Conservation (phyloP, 169 alveolate species). For the Babesia sp. region DNA sequence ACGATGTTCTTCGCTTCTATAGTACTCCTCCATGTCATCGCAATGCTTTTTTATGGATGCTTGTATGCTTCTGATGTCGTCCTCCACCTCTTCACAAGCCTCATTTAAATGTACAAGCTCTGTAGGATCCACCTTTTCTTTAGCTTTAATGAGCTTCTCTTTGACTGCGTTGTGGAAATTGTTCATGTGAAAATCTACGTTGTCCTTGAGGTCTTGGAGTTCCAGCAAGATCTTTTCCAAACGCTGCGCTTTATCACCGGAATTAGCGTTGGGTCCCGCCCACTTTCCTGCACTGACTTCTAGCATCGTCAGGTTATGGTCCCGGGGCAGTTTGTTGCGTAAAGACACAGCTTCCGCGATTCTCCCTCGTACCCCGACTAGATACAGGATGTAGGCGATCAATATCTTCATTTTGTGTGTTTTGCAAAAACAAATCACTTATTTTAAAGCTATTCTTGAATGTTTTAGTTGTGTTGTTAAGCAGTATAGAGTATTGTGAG, state of each 20-base stretch:
- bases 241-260: not conserved
- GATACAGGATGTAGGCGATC: not conserved
- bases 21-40: conserved; percentile 18
- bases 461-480: not conserved
- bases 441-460: not conserved
- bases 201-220: conserved; percentile 57
- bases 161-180: conserved; percentile 25
- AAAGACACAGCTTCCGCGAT: not conserved
- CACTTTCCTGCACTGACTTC: conserved; percentile 14
- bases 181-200: conserved; percentile 53
- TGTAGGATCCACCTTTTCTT: conserved; percentile 31
- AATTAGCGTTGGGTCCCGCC: conserved; percentile 21
- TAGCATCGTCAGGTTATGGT: not conserved
- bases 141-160: conserved; percentile 2
- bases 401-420: not conserved
- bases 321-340: not conserved
- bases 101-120: conserved; percentile 25
- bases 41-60: conserved; percentile 46
- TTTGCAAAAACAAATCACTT: not conserved
- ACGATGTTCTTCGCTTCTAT: not conserved
- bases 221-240: conserved; percentile 14
- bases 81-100: conserved; percentile 43
- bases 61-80: conserved; percentile 37
- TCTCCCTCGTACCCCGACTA: not conserved
- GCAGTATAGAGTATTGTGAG: too few species aligned